These are phyloP conservation scores for Aspergillus neoniger DNA, from an alignment of 2,329 filamentous ascomycete species.

Conservation along the genomic window DNA sequence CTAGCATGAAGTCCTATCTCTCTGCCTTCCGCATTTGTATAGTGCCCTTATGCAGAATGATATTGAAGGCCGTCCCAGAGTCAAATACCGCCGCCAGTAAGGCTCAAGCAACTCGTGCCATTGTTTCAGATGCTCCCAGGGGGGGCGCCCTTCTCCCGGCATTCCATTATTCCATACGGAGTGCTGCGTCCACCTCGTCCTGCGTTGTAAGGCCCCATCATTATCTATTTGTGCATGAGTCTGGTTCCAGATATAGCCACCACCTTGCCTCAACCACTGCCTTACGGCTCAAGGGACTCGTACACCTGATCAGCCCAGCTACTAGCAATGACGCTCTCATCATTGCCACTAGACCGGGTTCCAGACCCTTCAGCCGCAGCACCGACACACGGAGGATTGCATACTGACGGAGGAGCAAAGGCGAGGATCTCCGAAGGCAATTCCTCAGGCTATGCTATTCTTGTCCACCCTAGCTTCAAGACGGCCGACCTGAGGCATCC, in stretches of 20 bases:
- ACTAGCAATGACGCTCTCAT: neutral
- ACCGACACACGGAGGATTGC: neutral
- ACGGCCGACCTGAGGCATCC: constrained; percentile 1
- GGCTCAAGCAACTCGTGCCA: constrained; percentile 8
- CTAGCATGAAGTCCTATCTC: neutral
- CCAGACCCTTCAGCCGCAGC: neutral
- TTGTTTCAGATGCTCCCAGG: constrained; percentile 2
- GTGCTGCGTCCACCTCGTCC: neutral
- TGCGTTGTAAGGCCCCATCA: neutral
- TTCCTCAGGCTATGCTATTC: constrained; percentile 1
- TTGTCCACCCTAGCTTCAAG: neutral
- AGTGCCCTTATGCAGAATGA: neutral
- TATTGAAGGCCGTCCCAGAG: neutral
- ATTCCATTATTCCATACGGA: constrained; percentile 3
- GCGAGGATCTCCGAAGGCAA: neutral
- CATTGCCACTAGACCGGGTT: neutral
- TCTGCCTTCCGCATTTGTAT: neutral
- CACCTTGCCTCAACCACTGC: neutral
- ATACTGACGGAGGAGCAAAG: neutral
- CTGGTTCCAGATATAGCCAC: neutral
- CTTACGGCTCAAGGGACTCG: neutral
- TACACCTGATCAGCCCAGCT: neutral
- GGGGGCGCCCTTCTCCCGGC: neutral
- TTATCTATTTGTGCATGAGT: neutral
- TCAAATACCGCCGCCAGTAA: neutral